Percentiles rank a stretch among this genome's conserved stretches.
phyloP scores from a whole-genome alignment of 1,284 basidiomycete species.

The Melampsora americana region DNA sequence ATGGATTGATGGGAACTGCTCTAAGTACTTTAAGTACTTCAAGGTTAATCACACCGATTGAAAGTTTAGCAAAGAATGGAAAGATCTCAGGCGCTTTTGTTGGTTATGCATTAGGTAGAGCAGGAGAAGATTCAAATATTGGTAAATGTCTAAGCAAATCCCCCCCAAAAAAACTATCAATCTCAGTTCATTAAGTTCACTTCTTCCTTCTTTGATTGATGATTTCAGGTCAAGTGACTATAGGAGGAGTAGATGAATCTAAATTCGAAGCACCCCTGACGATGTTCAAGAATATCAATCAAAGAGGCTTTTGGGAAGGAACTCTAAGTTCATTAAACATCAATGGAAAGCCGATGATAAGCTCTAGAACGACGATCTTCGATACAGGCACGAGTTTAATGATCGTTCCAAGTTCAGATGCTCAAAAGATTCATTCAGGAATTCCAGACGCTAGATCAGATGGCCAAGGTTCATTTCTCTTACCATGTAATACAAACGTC shows the following conservation, averaged over 20 bases:
- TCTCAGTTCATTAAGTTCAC: too few relatives aligned
- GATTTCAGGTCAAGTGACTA: constrained; percentile 59
- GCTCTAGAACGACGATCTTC: constrained; percentile 49
- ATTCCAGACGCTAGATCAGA: constrained; percentile 51
- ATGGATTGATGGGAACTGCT: constrained; percentile 79
- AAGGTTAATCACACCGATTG: constrained; percentile 67
- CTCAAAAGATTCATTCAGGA: constrained; percentile 50
- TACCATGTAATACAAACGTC: constrained; percentile 52
- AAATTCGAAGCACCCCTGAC: constrained; percentile 62
- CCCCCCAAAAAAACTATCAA: too few relatives aligned
- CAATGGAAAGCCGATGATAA: constrained; percentile 46
- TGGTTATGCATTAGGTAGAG: constrained; percentile 74
- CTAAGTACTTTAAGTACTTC: constrained; percentile 68
- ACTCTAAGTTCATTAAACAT: constrained; percentile 49
- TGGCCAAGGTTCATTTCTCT: constrained; percentile 53
- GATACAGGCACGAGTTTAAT: constrained; percentile 55
- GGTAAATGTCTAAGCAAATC: background rate
- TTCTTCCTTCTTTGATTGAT: too few relatives aligned
- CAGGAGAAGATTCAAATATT: constrained; percentile 55
- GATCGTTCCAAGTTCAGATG: constrained; percentile 51
- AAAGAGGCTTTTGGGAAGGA: constrained; percentile 55
- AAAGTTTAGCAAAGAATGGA: constrained; percentile 65
- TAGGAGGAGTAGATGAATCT: constrained; percentile 69
- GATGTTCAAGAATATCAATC: constrained; percentile 52
- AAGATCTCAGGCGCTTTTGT: constrained; percentile 68